Evolutionary conservation across 495 filamentous ascomycete genomes (phyloP).

Genomic region (Alectoria sarmentosa): DNA sequence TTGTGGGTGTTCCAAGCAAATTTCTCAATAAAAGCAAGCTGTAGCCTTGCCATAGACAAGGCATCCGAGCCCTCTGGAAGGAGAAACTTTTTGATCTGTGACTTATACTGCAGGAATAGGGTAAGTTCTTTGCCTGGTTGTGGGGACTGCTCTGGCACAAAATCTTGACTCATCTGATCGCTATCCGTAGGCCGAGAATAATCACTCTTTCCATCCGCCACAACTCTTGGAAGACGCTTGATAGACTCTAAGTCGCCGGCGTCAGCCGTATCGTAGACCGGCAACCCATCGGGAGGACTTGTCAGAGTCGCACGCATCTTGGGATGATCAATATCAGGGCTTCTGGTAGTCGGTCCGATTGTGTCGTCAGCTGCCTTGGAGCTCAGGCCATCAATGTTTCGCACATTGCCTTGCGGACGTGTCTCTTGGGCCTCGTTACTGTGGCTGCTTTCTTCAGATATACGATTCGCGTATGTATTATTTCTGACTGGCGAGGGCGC

Average conservation of each 20-base stretch:
- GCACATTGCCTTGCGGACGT: conserved; percentile 29
- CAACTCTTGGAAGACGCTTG: conserved; percentile 24
- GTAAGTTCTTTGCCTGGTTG: conserved; percentile 84
- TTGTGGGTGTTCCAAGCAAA: conserved; percentile 97
- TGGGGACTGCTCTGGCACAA: conserved; percentile 62
- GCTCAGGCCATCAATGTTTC: conserved; percentile 38
- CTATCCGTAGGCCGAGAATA: conserved; percentile 16
- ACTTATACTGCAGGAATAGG: conserved; percentile 94
- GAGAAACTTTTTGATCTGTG: conserved; percentile 92
- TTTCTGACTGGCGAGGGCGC: conserved; percentile 57
- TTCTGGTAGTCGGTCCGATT: conserved; percentile 34
- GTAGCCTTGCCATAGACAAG: conserved; percentile 76
- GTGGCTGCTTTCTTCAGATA: conserved; percentile 57
- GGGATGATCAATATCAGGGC: conserved; percentile 28
- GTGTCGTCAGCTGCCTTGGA: conserved; percentile 56
- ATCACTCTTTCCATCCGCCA: conserved; percentile 16
- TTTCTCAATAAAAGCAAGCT: conserved; percentile 98
- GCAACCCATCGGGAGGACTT: conserved; percentile 26
- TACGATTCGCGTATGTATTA: conserved; percentile 44
- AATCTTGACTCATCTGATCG: conserved; percentile 43
- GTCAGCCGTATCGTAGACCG: conserved; percentile 15
- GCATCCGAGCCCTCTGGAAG: conserved; percentile 75
- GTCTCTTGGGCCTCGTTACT: conserved; percentile 35
- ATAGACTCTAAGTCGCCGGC: conserved; percentile 10
- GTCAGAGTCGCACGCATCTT: conserved; percentile 32